Conservation (phyloP, 176 grass and related monocot species). For the Alloteropsis semialata region DNA sequence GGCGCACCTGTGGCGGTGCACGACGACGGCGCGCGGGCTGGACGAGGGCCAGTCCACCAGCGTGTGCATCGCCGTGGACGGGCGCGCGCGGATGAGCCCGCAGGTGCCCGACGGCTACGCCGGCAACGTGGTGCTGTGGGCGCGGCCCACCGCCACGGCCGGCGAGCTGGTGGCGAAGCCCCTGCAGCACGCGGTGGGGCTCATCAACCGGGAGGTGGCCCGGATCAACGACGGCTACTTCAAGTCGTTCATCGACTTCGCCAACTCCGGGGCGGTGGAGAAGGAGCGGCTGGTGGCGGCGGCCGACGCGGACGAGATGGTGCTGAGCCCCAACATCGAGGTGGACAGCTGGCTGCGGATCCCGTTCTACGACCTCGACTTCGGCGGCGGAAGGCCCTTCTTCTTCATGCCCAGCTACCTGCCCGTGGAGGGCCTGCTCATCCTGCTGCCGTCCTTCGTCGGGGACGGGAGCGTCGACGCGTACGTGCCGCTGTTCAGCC, state of each 20-base stretch:
- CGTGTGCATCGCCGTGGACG: not conserved
- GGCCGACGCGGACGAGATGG: not conserved
- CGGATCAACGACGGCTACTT: not conserved
- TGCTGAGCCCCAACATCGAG: not conserved
- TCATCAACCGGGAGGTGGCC: not conserved
- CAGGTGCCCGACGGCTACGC: not conserved
- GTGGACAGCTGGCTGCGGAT: not conserved
- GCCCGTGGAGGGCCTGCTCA: conserved; percentile 16
- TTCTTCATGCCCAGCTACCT: conserved; percentile 43
- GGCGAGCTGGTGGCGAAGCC: not conserved
- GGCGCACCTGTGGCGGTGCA: not conserved
- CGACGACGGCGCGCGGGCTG: not conserved
- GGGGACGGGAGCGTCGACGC: conserved; percentile 42
- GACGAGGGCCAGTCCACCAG: no score
- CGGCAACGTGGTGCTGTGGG: not conserved
- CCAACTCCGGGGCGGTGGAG: not conserved
- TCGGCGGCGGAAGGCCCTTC: conserved; percentile 16
- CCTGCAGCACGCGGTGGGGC: not conserved
- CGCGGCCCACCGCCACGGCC: no score
- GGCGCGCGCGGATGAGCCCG: not conserved
- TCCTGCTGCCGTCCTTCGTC: conserved; percentile 20
- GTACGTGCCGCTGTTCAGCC: conserved; percentile 10
- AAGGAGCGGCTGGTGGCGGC: not conserved
- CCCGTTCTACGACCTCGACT: conserved; percentile 31
- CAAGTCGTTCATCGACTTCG: not conserved